These are phyloP conservation scores for Euphorbia tirucalli DNA, from an alignment of 345 rosid species.

Conservation along the genomic window DNA sequence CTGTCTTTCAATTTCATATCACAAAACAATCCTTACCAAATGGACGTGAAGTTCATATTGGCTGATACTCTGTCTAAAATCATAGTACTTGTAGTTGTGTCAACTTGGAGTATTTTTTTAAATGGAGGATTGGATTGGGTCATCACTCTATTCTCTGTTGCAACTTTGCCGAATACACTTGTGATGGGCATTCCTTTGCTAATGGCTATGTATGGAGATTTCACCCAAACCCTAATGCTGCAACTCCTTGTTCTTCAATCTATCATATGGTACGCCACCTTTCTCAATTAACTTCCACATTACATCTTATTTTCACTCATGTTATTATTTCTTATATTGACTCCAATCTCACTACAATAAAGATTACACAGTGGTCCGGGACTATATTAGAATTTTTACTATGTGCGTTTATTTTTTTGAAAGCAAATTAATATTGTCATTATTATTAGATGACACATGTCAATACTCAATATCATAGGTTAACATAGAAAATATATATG, in stretches of 20 bases:
- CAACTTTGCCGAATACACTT: slow-evolving; percentile 53
- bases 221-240: slow-evolving; percentile 51
- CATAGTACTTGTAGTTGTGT: slow-evolving; percentile 30
- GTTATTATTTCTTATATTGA: too few species aligned
- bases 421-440: too few species aligned
- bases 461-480: too few species aligned
- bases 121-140: slow-evolving; percentile 46
- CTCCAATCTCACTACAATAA: too few species aligned
- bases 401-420: too few species aligned
- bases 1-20: slow-evolving; percentile 54
- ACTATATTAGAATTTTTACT: too few species aligned
- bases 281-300: too few species aligned
- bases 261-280: slow-evolving; percentile 36
- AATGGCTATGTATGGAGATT: slow-evolving; percentile 51
- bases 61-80: slow-evolving; percentile 46
- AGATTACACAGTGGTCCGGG: too few species aligned
- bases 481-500: too few species aligned
- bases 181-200: slow-evolving; percentile 64
- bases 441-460: too few species aligned
- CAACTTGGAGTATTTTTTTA: slow-evolving; percentile 29
- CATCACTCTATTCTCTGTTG: slow-evolving; percentile 47
- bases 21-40: slow-evolving; percentile 45
- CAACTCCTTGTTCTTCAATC: slow-evolving; percentile 54
- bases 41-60: slow-evolving; percentile 49
- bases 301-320: too few species aligned